Evolutionary conservation across 2,329 filamentous ascomycete genomes (phyloP).

Genomic region (Falciphora oryzae): DNA sequence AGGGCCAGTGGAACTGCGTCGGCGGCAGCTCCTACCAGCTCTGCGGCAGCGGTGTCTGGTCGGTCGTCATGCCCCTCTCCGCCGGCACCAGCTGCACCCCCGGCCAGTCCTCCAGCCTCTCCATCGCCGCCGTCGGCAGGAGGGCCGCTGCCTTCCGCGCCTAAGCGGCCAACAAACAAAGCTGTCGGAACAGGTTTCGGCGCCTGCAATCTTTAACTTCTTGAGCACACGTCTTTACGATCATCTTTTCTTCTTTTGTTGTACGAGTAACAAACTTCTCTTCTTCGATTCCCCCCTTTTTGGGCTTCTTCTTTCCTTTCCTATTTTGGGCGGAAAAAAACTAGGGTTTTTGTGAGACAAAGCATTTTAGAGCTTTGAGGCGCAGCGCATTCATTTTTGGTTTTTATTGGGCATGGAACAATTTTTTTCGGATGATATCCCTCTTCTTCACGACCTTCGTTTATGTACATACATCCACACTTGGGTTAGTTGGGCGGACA

Average conservation of each 20-base stretch:
- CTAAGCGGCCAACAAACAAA: constrained; percentile 11
- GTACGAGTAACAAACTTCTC: background rate
- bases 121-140: constrained; percentile 18
- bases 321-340: background rate
- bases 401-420: background rate
- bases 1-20: constrained; percentile 47
- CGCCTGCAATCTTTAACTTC: background rate
- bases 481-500: background rate
- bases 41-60: constrained; percentile 45
- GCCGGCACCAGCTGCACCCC: constrained; percentile 39
- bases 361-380: background rate
- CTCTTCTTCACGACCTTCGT: background rate
- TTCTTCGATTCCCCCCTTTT: constrained; percentile 4
- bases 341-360: background rate
- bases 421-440: background rate
- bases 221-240: background rate
- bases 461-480: background rate
- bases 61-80: constrained; percentile 33
- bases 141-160: constrained; percentile 19
- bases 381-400: background rate
- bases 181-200: background rate
- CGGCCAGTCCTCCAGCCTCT: constrained; percentile 24
- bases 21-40: constrained; percentile 41
- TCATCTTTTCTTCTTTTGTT: constrained; percentile 6
- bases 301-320: background rate